Evolutionary conservation across 495 filamentous ascomycete species (phyloP), one percentile per base, ranked within the genome.

Genomic region (Glutinoglossum americanum): DNA sequence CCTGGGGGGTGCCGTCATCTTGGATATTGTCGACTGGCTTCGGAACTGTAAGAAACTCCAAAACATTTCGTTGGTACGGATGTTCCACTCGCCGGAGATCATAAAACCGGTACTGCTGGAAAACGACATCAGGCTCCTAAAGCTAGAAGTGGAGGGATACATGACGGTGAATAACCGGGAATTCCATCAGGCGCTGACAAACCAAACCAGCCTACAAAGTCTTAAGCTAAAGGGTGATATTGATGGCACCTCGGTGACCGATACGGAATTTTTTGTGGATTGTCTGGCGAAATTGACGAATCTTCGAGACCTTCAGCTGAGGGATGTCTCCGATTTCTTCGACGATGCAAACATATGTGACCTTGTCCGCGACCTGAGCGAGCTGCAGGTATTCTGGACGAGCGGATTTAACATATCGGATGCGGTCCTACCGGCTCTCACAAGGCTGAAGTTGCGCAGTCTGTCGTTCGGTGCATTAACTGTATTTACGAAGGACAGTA

Each of bases 371-470:
- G 69, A 65, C 15, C 67, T 83, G 30, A 67, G 69, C 0, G 61
- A 66, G 3, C 68, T 87, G 17, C 77, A 81, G 60, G 67, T 75
- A 4, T 70, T 84, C 37, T 74, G 70, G 62, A 70, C 74, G 26
- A 72, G 74, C 56, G 77, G 79, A 35, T 77, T 76, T 44, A 73
- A 71, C 11, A 68, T 80, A 30, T 70, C 74, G 0, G 75, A 82
- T 60, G 68, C 67, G 44, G 65, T 74, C 11, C 78, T 77, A 65
- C 62, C 68, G 11, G 62, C 63, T 3, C 68, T 76, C 28, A 53
- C 76, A 11, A 61, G 56, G 30, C 44, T 13, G 13, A 21, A 45
- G 6, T 64, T 73, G 0, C 62, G 65, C 30, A 62, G 55, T 26
- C 57, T 71, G 15, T 62, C 61, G 1, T 69, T 73, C 60, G 57